These are phyloP conservation scores for Talaromyces rugulosus DNA, from an alignment of 2,329 filamentous ascomycete species.

Conservation along the genomic window DNA sequence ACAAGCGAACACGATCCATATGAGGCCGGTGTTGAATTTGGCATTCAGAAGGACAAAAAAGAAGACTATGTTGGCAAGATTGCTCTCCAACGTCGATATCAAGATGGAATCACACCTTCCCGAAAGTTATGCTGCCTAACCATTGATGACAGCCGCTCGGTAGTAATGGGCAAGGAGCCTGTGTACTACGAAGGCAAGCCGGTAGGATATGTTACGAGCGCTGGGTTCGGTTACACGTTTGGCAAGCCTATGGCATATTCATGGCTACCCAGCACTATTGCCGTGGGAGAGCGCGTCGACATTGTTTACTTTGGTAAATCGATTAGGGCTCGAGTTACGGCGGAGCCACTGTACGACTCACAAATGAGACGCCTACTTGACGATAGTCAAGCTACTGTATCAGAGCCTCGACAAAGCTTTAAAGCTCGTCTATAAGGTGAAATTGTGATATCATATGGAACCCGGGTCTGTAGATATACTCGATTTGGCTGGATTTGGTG, in stretches of 20 bases:
- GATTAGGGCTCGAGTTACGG: constrained; percentile 51
- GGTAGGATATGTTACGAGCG: constrained; percentile 57
- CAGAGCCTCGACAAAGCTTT: constrained; percentile 1
- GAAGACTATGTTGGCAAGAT: background rate
- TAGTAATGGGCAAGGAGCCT: constrained; percentile 60
- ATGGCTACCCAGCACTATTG: constrained; percentile 49
- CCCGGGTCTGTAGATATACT: too few relatives aligned
- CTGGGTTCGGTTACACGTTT: constrained; percentile 58
- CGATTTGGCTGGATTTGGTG: too few relatives aligned
- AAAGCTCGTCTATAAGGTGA: background rate
- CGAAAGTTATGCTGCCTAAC: constrained; percentile 43
- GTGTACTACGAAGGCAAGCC: constrained; percentile 48
- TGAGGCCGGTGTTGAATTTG: constrained; percentile 53
- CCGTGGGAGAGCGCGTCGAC: constrained; percentile 50
- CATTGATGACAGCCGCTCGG: constrained; percentile 53
- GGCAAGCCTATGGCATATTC: constrained; percentile 58
- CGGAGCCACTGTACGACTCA: constrained; percentile 49
- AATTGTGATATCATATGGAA: too few relatives aligned
- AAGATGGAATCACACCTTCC: background rate
- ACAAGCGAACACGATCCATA: constrained; percentile 58
- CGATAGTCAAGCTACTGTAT: constrained; percentile 11
- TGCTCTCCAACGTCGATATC: background rate
- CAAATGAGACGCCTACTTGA: constrained; percentile 33
- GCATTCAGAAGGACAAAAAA: constrained; percentile 37
- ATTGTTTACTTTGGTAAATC: constrained; percentile 59